Evolutionary conservation across 1,284 basidiomycete species (phyloP), one percentile per base, ranked within the genome.

Genomic region (Afroboletus lepidellus): DNA sequence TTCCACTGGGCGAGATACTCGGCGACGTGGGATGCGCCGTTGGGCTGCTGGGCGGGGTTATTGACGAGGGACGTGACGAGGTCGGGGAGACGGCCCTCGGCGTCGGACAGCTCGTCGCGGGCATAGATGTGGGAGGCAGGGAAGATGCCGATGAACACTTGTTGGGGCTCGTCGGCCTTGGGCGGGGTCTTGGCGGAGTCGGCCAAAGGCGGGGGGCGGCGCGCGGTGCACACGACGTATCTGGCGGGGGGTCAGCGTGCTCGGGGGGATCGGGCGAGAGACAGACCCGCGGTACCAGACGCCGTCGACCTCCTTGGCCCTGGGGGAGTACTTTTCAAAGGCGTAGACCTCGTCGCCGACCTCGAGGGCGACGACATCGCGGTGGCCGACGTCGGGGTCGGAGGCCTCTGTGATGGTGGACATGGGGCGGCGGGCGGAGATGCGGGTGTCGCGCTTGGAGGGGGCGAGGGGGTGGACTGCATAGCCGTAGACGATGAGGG

Each of bases 271-370:
- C 18, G 30, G 53, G 47, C 48, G 48, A 48, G 44, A 41, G 50
- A 81, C 87, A 71, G 66, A 92, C 92, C 93, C 92, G 77, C 92
- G 77, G 69, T 92, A 94, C 92, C 92, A 95, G 9, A 86, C 71
- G 23, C 85, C 85, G 50, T 92, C 88, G 15, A 82, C 81, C 60
- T 88, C 86, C 64, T 85, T 88, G 56, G 77, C 80, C 54, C 74
- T 77, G 24, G 86, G 87, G 0, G 79, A 84, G 69, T 92, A 94
- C 67, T 87, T 87, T 73, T 97, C 94, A 64, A 97, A 96, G 23
- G 94, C 93, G 73, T 98, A 98, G 34, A 98, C 87, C 69, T 98
- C 95, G 69, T 98, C 95, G 46, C 96, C 96, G 21, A 98, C 87
- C 58, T 92, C 90, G 46, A 92, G 77, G 16, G 83, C 80, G 32